A percentile compares a stretch with the other conserved stretches of the same genome.
These are phyloP conservation scores for Epichloe glyceriae DNA, from an alignment of 2,329 filamentous ascomycete species.

Conservation along the genomic window DNA sequence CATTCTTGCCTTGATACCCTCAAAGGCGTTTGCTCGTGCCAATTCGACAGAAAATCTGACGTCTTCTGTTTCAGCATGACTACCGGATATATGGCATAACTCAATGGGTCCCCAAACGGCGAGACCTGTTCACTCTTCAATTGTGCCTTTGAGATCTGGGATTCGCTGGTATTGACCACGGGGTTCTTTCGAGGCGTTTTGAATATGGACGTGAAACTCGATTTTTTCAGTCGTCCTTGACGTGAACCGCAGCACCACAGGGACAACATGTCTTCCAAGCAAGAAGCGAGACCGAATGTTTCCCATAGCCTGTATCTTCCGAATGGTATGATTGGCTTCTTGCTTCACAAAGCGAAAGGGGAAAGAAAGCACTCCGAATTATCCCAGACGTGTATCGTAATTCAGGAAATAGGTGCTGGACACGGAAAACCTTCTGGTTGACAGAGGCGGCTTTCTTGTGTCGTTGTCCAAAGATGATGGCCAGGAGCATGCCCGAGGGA, in stretches of 20 bases:
- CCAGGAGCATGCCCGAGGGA: neutral
- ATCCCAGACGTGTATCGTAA: neutral
- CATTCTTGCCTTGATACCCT: slow-evolving; percentile 31
- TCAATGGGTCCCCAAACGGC: slow-evolving; percentile 13
- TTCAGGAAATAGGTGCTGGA: neutral
- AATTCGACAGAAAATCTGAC: slow-evolving; percentile 12
- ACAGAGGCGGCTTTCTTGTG: neutral
- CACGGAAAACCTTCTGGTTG: neutral
- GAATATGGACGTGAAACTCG: slow-evolving; percentile 7
- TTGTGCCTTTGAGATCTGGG: neutral
- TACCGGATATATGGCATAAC: slow-evolving; percentile 19
- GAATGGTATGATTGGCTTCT: neutral
- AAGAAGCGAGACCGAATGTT: neutral
- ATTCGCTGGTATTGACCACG: slow-evolving; percentile 4
- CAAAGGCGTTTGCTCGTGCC: slow-evolving; percentile 28
- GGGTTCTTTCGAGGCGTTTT: slow-evolving; percentile 4
- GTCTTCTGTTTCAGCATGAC: slow-evolving; percentile 30
- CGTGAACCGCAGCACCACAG: slow-evolving; percentile 14
- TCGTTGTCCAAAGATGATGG: neutral
- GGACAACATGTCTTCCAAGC: slow-evolving; percentile 7
- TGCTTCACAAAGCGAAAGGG: neutral
- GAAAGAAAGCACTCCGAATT: neutral
- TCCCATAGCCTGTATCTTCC: neutral
- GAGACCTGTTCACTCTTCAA: slow-evolving; percentile 5
- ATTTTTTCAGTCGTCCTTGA: slow-evolving; percentile 5